A percentile compares a stretch with the other conserved stretches of the same genome.
phyloP scores from a whole-genome alignment of 371 early-diverging fungal genomes.

The Cokeromyces recurvatus region DNA sequence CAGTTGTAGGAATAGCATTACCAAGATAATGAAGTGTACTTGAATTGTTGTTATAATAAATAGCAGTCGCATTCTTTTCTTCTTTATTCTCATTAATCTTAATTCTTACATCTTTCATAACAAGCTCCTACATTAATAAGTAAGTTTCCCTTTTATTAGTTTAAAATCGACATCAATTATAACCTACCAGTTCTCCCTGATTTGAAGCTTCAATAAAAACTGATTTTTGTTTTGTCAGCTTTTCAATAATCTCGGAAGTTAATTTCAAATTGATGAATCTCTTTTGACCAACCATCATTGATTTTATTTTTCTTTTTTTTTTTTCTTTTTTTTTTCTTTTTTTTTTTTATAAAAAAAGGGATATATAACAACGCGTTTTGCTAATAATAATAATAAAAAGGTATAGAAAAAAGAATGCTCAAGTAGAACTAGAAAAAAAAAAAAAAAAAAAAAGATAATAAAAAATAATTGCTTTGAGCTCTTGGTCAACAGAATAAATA shows the following conservation, averaged over 20 bases:
- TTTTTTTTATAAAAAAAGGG: no score
- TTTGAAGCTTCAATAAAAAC: background rate
- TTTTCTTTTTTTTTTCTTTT: background rate
- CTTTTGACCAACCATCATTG: background rate
- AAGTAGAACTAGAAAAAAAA: no score
- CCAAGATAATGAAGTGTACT: conserved; percentile 10
- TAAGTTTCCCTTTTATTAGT: no score
- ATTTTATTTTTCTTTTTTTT: background rate
- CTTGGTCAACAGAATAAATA: no score
- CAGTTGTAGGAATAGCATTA: conserved; percentile 1
- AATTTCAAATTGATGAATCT: conserved; percentile 4
- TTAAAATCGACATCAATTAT: background rate
- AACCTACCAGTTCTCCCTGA: background rate
- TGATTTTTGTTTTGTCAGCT: conserved; percentile 3
- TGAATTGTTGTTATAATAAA: conserved; percentile 8
- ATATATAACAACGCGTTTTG: no score
- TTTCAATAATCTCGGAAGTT: conserved; percentile 1
- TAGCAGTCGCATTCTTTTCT: background rate
- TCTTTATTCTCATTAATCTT: background rate
- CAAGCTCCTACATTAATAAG: conserved; percentile 8
- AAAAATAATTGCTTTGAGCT: no score
- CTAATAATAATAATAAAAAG: no score
- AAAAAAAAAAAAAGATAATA: no score
- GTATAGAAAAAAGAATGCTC: no score
- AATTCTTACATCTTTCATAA: conserved; percentile 5